Base-by-base conservation (phyloP, 75 land plant species). In the Larix kaempferi region DNA sequence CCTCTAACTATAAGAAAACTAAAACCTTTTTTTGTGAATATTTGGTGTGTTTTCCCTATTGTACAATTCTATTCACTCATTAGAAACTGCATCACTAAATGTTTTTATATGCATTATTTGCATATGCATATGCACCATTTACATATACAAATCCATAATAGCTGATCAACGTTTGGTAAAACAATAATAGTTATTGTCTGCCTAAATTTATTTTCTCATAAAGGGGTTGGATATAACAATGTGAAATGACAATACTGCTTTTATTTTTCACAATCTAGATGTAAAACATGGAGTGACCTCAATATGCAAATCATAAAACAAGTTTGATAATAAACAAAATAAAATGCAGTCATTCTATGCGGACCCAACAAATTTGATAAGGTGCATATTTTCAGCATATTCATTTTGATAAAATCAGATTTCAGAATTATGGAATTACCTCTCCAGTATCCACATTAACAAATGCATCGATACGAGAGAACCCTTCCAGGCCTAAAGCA, bases 401-500 rank as follows among this genome's bases (percentile, higher is more conserved):
- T 27, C 7, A 65, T 17, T 12, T 13, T 17, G 35, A 19, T 19
- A 57, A 61, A 41, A 63, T 54, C 41, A 21, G 5, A 65, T 23
- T 8, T 37, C 16, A 39, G 26, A 33, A 26, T 56, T 33, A 60
- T 37, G 56, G 64, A 52, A 61, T 65, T 83, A 94, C 96, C 90
- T 94, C 92, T 76, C 96, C 96, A 74, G 62, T 94, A 66, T 92
- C 89, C 56, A 86, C 92, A 81, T 94, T 86, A 11, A 94, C 81
- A 74, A 94, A 94, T 26, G 94, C 96, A 86, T 94, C 96, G 58
- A 94, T 89, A 62, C 96, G 85, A 39, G 96, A 94, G 85, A 94
- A 92, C 73, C 96, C 94, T 88, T 94, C 96, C 79, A 94, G 75
- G n/a, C 79, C 84, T 75, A 93, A 59, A 55, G 87, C 76, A 76